Evolutionary conservation across 495 filamentous ascomycete species (phyloP).

Genomic region (Apiosordaria backusii): DNA sequence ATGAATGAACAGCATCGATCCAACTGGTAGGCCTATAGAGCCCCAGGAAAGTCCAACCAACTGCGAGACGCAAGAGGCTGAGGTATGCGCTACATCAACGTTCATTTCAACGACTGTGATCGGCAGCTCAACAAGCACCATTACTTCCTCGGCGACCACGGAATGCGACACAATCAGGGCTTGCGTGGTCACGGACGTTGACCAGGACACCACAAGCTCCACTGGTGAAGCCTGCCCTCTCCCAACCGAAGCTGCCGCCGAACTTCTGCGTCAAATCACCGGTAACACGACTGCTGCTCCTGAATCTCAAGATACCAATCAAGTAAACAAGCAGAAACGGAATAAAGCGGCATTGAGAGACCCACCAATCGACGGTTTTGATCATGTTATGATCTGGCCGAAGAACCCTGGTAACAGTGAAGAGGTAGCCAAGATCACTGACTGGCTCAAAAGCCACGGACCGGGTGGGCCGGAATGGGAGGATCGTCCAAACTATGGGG

Average conservation of each 20-base stretch:
- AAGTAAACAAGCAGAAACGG: neutral
- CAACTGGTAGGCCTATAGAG: neutral
- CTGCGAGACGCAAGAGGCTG: neutral
- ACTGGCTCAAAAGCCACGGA: neutral
- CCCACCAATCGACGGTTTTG: neutral
- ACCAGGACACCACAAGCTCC: neutral
- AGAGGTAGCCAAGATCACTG: neutral
- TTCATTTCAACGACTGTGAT: neutral
- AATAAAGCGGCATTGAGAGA: no score
- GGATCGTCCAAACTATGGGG: neutral
- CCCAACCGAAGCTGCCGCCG: neutral
- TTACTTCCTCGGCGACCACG: neutral
- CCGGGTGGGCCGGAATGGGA: neutral
- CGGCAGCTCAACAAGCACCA: neutral
- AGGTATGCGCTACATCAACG: neutral
- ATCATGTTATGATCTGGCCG: neutral
- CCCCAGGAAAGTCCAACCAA: neutral
- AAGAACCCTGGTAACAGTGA: neutral
- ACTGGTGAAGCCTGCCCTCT: neutral
- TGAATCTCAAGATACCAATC: neutral
- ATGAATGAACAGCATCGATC: neutral
- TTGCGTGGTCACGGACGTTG: neutral
- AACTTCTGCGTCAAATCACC: neutral
- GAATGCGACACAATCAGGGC: neutral
- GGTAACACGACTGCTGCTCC: neutral